These are phyloP conservation scores for Chalciporus piperatus DNA, from an alignment of 768 basidiomycete genomes.

Conservation along the genomic window DNA sequence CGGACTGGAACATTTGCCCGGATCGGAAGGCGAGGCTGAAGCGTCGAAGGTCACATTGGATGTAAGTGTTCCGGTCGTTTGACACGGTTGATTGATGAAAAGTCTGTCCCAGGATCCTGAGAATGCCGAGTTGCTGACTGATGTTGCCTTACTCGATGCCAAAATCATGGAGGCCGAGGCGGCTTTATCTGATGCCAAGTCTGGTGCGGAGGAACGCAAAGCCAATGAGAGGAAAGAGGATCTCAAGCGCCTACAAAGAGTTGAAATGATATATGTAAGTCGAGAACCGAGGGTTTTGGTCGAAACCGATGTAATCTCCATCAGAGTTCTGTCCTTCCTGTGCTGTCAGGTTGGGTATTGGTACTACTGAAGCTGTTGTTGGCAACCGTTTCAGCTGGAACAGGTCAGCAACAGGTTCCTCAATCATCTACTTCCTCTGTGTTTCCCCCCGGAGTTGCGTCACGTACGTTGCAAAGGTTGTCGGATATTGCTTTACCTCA, in stretches of 20 bases:
- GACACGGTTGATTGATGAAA: not conserved
- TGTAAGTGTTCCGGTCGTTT: conserved; percentile 26
- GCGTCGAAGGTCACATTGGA: conserved; percentile 46
- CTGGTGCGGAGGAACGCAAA: conserved; percentile 52
- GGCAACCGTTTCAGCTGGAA: conserved; percentile 87
- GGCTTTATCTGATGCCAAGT: conserved; percentile 49
- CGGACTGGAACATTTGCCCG: conserved; percentile 79
- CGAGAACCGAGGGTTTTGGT: not conserved
- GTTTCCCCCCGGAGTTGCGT: conserved; percentile 69
- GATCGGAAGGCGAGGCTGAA: conserved; percentile 56
- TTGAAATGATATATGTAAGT: conserved; percentile 93
- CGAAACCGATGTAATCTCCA: conserved; percentile 1
- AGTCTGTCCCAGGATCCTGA: conserved; percentile 49
- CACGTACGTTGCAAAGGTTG: conserved; percentile 44
- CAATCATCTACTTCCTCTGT: conserved; percentile 66
- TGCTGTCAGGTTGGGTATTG: conserved; percentile 86
- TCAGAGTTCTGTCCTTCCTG: conserved; percentile 75
- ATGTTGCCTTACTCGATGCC: conserved; percentile 67
- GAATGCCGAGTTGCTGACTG: conserved; percentile 62
- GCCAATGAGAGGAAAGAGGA: conserved; percentile 73
- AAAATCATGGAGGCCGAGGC: conserved; percentile 67
- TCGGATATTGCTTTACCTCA: not conserved
- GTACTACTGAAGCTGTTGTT: conserved; percentile 90
- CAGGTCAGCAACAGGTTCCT: conserved; percentile 50
- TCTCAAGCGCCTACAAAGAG: conserved; percentile 80